Conservation (phyloP, 176 grass and related monocot genomes). For the Oryza longistaminata region DNA sequence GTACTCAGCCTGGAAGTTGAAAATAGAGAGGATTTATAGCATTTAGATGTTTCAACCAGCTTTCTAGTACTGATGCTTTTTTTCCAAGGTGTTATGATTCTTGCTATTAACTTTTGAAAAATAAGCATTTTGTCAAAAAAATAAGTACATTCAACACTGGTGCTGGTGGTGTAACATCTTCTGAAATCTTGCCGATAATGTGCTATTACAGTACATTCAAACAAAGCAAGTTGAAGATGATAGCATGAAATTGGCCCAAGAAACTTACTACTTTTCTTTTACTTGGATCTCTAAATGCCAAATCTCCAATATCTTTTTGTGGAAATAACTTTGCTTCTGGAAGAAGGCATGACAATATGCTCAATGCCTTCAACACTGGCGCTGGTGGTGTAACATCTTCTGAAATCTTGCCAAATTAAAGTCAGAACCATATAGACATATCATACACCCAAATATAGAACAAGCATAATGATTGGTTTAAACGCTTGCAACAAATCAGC, state of each 20-base stretch:
- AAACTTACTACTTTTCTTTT: slow-evolving; percentile 86
- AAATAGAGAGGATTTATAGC: slow-evolving; percentile 21
- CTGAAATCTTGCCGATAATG: not conserved
- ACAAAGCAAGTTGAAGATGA: slow-evolving; percentile 20
- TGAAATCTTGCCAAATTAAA: slow-evolving; percentile 86
- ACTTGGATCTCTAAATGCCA: slow-evolving; percentile 81
- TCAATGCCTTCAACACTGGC: slow-evolving; percentile 71
- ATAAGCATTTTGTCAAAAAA: not conserved
- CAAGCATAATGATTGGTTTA: not conserved
- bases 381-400: slow-evolving; percentile 92
- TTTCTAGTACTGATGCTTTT: not conserved
- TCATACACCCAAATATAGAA: slow-evolving; percentile 18
- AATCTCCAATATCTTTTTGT: slow-evolving; percentile 89
- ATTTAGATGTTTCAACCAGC: slow-evolving; percentile 14
- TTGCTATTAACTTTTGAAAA: not conserved
- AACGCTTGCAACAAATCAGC: not conserved
- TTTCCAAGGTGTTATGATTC: not conserved
- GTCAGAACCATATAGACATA: slow-evolving; percentile 40
- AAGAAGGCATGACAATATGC: slow-evolving; percentile 82
- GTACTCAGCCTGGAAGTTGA: slow-evolving; percentile 78
- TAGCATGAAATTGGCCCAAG: slow-evolving; percentile 1
- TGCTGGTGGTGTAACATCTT: too few relatives aligned
- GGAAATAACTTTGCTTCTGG: slow-evolving; percentile 95
- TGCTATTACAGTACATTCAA: slow-evolving; percentile 19
- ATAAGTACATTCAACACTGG: too few relatives aligned